phyloP scores from a whole-genome alignment of 1,139 yeast species.

The Blastobotrys elegans region DNA sequence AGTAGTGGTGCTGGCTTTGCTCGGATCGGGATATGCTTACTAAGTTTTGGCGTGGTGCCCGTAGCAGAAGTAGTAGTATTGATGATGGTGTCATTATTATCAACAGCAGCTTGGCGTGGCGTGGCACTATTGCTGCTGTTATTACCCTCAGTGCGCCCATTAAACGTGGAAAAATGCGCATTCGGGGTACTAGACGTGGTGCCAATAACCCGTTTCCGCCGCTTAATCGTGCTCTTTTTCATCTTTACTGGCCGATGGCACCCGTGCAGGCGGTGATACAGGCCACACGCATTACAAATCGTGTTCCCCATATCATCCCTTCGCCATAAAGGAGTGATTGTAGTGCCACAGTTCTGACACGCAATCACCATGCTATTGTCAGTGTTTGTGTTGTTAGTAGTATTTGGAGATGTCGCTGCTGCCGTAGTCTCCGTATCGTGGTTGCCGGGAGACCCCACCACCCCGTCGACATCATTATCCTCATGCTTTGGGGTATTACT shows the following conservation, averaged over 20 bases:
- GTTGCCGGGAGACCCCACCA: not conserved
- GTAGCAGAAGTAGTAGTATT: slow-evolving; percentile 1
- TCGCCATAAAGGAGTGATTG: slow-evolving; percentile 86
- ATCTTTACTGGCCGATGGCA: slow-evolving; percentile 70
- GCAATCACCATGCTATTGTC: slow-evolving; percentile 43
- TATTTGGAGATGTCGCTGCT: no score
- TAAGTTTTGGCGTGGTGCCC: not conserved
- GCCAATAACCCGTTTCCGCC: slow-evolving; percentile 51
- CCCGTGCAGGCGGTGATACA: slow-evolving; percentile 73
- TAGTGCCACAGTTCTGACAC: slow-evolving; percentile 77
- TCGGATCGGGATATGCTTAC: not conserved
- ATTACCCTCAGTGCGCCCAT: not conserved
- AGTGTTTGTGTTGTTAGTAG: not conserved
- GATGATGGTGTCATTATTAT: no score
- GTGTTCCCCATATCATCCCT: slow-evolving; percentile 76
- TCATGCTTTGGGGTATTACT: not conserved
- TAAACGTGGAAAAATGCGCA: slow-evolving; percentile 11
- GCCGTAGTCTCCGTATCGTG: no score
- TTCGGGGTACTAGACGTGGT: slow-evolving; percentile 8
- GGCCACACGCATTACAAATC: slow-evolving; percentile 85
- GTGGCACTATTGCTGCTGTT: not conserved
- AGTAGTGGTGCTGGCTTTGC: not conserved
- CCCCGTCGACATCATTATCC: not conserved
- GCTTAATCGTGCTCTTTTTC: slow-evolving; percentile 68
- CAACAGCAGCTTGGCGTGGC: no score